phyloP scores from a whole-genome alignment of 2,329 filamentous ascomycete species.

The Fusarium siculi region DNA sequence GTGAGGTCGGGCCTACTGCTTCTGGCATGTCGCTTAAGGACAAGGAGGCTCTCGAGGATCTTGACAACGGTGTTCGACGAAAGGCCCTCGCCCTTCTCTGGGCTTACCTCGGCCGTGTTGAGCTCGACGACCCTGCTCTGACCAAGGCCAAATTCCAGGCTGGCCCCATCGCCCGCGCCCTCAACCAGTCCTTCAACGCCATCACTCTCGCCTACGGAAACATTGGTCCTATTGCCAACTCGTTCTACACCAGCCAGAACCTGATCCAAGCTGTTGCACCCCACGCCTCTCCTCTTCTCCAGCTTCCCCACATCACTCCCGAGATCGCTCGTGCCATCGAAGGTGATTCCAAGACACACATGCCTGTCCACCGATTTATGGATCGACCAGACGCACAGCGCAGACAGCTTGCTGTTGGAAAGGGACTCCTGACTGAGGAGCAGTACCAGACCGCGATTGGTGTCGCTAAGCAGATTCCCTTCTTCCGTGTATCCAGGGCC shows the following conservation, averaged over 20 bases:
- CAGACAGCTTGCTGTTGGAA: conserved; percentile 75
- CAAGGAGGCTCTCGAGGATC: conserved; percentile 77
- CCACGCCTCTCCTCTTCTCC: conserved; percentile 85
- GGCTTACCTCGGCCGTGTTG: conserved; percentile 92
- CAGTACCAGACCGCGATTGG: conserved; percentile 81
- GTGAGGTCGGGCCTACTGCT: conserved; percentile 61
- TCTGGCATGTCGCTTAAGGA: conserved; percentile 77
- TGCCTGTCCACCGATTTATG: conserved; percentile 91
- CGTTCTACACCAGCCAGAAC: conserved; percentile 85
- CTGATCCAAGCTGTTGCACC: conserved; percentile 91
- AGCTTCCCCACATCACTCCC: conserved; percentile 87
- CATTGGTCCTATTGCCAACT: conserved; percentile 81
- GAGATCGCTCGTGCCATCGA: conserved; percentile 74
- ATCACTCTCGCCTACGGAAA: conserved; percentile 90
- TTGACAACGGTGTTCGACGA: conserved; percentile 82
- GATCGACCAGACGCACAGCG: conserved; percentile 79
- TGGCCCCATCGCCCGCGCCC: conserved; percentile 83
- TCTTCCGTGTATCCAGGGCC: conserved; percentile 85
- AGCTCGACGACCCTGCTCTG: conserved; percentile 80
- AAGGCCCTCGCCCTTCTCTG: conserved; percentile 92
- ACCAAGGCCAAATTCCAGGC: conserved; percentile 90
- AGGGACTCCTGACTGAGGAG: conserved; percentile 75
- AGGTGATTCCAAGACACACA: conserved; percentile 77
- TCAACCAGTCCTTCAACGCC: conserved; percentile 87
- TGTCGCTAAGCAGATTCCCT: conserved; percentile 86